phyloP scores from a whole-genome alignment of 768 basidiomycete genomes.

The Trichaptum fuscoviolaceum region DNA sequence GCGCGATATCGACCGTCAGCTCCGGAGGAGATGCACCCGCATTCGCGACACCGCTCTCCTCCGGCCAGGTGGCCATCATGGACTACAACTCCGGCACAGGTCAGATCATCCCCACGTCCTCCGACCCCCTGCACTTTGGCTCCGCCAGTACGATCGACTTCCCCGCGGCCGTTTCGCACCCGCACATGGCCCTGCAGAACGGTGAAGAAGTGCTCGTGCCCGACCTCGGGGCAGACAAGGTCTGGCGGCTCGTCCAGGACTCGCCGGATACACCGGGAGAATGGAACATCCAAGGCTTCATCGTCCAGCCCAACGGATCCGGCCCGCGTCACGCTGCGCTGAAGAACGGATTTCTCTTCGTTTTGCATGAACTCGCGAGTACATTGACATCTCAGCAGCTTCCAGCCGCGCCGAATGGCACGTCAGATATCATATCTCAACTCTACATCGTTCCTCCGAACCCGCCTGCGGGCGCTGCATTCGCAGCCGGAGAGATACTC shows the following conservation, averaged over 20 bases:
- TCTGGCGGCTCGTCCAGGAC: conserved; percentile 56
- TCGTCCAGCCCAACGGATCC: conserved; percentile 55
- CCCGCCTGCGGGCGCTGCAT: conserved; percentile 33
- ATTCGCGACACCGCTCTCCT: conserved; percentile 44
- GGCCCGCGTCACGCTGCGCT: conserved; percentile 53
- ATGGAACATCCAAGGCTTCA: conserved; percentile 54
- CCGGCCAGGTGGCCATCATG: conserved; percentile 46
- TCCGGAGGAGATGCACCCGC: conserved; percentile 51
- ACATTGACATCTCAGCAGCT: conserved; percentile 56
- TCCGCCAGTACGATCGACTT: conserved; percentile 46
- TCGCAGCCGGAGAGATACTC: conserved; percentile 57
- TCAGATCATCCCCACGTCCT: conserved; percentile 40
- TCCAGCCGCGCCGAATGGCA: conserved; percentile 44
- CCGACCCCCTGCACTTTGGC: conserved; percentile 29
- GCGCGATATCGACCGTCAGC: conserved; percentile 37
- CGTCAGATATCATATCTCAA: conserved; percentile 44
- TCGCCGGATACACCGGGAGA: conserved; percentile 29
- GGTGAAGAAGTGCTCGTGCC: conserved; percentile 55
- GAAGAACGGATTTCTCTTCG: conserved; percentile 40
- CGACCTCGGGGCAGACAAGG: conserved; percentile 62
- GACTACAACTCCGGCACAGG: conserved; percentile 60
- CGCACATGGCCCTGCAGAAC: conserved; percentile 61
- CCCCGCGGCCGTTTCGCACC: conserved; percentile 51
- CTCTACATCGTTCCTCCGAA: conserved; percentile 43
- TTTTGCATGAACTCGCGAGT: conserved; percentile 50